Conservation (phyloP, 1,284 basidiomycete genomes). For the Phylloporus gajari region DNA sequence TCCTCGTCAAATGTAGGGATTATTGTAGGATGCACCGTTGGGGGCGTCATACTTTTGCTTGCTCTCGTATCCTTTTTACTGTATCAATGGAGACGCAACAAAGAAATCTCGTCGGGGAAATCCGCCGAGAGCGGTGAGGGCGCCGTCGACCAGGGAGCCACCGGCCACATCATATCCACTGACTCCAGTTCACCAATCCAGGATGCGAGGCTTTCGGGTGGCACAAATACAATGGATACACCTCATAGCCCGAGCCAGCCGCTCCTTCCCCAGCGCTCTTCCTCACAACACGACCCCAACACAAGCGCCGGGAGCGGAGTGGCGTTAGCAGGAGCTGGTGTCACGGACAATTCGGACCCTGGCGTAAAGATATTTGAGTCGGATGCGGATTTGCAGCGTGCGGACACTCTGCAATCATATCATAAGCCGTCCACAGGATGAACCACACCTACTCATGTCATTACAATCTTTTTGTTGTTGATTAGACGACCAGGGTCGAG, state of each 20-base stretch:
- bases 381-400: constrained; percentile 6
- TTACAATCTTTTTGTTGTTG: no score
- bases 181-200: constrained; percentile 15
- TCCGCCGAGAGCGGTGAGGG: constrained; percentile 36
- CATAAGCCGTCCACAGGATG: no score
- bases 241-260: constrained; percentile 29
- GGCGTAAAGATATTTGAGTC: no score
- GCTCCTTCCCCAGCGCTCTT: constrained; percentile 32
- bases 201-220: no score
- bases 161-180: no score
- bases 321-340: no score
- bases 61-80: constrained; percentile 43
- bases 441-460: no score
- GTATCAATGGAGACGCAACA: constrained; percentile 49
- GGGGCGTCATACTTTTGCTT: constrained; percentile 46
- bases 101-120: constrained; percentile 61
- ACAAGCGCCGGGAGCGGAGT: constrained; percentile 31
- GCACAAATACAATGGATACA: constrained; percentile 18
- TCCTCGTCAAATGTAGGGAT: constrained; percentile 42
- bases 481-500: no score
- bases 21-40: constrained; percentile 57
- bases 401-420: no score
- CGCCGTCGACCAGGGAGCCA: constrained; percentile 12
- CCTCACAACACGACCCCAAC: constrained; percentile 20
- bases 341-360: no score